Evolutionary conservation across 768 basidiomycete genomes (phyloP).

Genomic region (Inosperma sp.): DNA sequence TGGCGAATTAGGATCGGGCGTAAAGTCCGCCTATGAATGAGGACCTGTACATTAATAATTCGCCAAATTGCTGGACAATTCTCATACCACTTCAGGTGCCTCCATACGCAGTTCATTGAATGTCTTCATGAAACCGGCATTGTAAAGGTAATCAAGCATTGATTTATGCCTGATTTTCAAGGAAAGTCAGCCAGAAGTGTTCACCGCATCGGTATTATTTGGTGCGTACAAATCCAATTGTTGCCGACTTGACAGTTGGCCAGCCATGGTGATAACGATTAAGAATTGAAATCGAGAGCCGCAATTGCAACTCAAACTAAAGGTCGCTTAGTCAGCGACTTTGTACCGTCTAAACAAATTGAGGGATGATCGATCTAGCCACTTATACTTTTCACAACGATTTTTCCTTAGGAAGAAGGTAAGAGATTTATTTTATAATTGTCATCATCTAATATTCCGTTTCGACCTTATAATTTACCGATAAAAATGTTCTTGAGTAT

Average conservation of each 20-base stretch:
- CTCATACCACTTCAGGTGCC: slow-evolving; percentile 26
- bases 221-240: slow-evolving; percentile 27
- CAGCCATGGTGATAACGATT: slow-evolving; percentile 17
- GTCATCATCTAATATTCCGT: neutral
- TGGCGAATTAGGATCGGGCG: slow-evolving; percentile 82
- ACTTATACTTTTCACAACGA: no score
- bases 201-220: neutral
- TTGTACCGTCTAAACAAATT: slow-evolving; percentile 4
- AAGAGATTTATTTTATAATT: no score
- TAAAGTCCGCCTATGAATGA: slow-evolving; percentile 52
- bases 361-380: no score
- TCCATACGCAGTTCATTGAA: slow-evolving; percentile 42
- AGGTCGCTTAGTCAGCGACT: slow-evolving; percentile 6
- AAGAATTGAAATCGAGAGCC: neutral
- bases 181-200: neutral
- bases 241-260: slow-evolving; percentile 26
- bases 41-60: neutral
- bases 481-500: slow-evolving; percentile 76
- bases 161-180: slow-evolving; percentile 57
- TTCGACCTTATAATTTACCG: slow-evolving; percentile 70
- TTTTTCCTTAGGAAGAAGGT: no score
- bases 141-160: slow-evolving; percentile 73
- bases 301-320: neutral
- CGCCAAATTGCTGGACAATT: slow-evolving; percentile 4
- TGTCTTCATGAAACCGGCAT: slow-evolving; percentile 58